A percentile compares a stretch with the other conserved stretches of the same genome.
Evolutionary conservation across 306 rosid species (phyloP).

Genomic region (Cucurbita maxima): DNA sequence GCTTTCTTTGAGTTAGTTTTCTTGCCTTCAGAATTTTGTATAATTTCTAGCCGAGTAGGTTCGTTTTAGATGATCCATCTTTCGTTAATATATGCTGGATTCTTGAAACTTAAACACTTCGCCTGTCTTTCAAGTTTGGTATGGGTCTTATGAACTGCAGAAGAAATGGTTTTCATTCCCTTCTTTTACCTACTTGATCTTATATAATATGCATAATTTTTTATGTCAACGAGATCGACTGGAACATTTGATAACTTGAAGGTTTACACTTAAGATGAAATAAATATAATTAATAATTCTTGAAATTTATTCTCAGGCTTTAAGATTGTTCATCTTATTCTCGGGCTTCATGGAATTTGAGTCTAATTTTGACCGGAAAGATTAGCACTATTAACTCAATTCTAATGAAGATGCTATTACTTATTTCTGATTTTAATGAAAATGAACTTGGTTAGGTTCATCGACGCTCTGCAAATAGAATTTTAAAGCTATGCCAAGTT

Average conservation of each 20-base stretch:
- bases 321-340: background rate
- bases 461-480: slow-evolving; percentile 57
- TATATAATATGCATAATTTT: background rate
- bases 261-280: background rate
- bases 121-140: background rate
- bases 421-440: background rate
- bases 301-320: background rate
- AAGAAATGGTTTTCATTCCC: background rate
- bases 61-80: background rate
- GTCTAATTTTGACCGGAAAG: background rate
- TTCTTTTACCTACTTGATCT: background rate
- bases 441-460: slow-evolving; percentile 43
- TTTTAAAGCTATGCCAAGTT: slow-evolving; percentile 53
- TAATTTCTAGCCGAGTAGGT: background rate
- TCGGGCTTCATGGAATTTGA: background rate
- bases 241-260: background rate
- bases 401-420: background rate
- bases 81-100: background rate
- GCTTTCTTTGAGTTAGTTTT: background rate
- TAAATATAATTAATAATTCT: background rate
- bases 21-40: background rate
- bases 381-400: background rate
- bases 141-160: background rate
- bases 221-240: background rate
- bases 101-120: background rate